Base-by-base conservation (phyloP, 2,329 filamentous ascomycete species). In the Exserohilum turcica region DNA sequence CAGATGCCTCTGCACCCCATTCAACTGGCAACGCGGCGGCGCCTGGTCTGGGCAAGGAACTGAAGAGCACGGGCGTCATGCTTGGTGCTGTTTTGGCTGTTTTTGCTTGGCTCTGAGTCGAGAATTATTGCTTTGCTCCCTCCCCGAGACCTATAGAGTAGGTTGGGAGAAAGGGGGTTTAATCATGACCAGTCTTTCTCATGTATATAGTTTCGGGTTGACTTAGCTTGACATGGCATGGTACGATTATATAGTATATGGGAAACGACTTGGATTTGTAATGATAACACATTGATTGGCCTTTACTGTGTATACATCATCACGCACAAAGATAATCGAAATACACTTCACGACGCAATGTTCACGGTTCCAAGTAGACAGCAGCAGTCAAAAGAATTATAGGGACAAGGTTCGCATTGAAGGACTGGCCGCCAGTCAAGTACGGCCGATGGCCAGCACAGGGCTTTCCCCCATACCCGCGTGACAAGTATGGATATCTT, bases 391-490 rank as follows among this genome's bases (percentile, higher is more conserved):
- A n/a, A 6, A 48, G n/a, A n/a, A n/a, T n/a, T 48, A 37, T 50
- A 36, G 49, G 47, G 38, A 21, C 59, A 57, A 53, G 52, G 45
- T 63, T 54, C 31, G 56, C 50, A 68, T 72, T 73, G 54, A 66
- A 65, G 65, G 64, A 69, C 55, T 77, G 88, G 87, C 88, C 40
- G 88, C 92, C 91, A 87, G 81, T 93, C 76, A 95, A 93, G 91
- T 91, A 85, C 85, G 60, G 87, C 89, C 84, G 83, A 69, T 84
- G 85, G 83, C 84, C 82, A 86, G 83, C 86, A 94, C 92, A 97
- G 92, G 93, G 93, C 93, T 92, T 97, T 97, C 93, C 92, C 92
- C 91, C 88, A 79, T 75, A 68, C 57, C 55, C 51, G 44, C 45
- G 15, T 2, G 16, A 38, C 19, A 39, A 43, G 77, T 76, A 78